phyloP scores from a whole-genome alignment of 2,329 filamentous ascomycete species.

The Scytalidium sp. region DNA sequence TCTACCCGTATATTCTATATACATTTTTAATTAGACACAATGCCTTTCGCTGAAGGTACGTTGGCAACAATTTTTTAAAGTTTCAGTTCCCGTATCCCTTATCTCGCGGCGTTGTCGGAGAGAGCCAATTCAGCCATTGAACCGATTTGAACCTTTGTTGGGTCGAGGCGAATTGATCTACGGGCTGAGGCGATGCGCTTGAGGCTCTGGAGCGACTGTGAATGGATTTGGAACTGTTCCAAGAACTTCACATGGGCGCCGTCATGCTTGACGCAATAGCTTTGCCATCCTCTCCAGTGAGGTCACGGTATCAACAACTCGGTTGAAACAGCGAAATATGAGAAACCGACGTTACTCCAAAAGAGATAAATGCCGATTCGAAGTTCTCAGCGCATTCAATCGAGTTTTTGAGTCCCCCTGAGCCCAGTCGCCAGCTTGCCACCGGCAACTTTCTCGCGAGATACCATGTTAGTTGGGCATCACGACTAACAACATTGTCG shows the following conservation, averaged over 20 bases:
- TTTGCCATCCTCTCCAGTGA: neutral
- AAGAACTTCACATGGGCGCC: constrained; percentile 9
- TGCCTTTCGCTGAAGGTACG: constrained; percentile 38
- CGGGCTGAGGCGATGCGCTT: neutral
- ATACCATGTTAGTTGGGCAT: neutral
- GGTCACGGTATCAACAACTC: neutral
- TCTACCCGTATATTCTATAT: constrained; percentile 11
- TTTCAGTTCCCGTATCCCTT: neutral
- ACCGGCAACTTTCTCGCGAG: neutral
- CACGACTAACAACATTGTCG: neutral
- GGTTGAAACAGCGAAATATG: too few species aligned
- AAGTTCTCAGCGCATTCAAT: too few species aligned
- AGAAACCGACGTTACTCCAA: too few species aligned
- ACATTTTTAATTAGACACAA: constrained; percentile 30
- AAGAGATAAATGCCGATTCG: too few species aligned
- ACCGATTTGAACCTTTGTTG: neutral
- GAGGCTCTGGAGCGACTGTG: constrained; percentile 10
- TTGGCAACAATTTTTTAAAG: constrained; percentile 11
- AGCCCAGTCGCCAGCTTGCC: constrained; percentile 16
- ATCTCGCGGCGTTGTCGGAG: constrained; percentile 19
- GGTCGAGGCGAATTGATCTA: neutral
- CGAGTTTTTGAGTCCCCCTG: too few species aligned
- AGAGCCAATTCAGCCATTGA: constrained; percentile 6
- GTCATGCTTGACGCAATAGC: constrained; percentile 11
- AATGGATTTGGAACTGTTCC: neutral